These are phyloP conservation scores for Gyrodon lividus DNA, from an alignment of 768 basidiomycete genomes.

Conservation along the genomic window DNA sequence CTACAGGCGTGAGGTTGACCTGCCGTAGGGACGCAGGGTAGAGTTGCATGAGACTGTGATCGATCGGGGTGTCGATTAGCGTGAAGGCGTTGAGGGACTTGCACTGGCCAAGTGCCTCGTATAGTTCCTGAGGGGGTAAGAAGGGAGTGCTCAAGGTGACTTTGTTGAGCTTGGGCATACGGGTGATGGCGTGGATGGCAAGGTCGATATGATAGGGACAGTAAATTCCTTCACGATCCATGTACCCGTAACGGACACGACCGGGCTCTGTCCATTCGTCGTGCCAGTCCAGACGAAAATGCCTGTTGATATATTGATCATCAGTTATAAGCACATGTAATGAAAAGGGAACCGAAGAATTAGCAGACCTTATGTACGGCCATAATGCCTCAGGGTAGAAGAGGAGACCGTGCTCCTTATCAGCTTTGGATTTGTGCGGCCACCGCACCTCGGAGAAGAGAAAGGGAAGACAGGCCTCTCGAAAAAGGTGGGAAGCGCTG, in stretches of 20 bases:
- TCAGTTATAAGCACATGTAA: not conserved
- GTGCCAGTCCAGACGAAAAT: slow-evolving; percentile 34
- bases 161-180: slow-evolving; percentile 31
- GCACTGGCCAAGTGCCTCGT: slow-evolving; percentile 29
- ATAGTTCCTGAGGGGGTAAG: slow-evolving; percentile 30
- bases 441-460: slow-evolving; percentile 34
- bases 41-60: slow-evolving; percentile 34
- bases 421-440: slow-evolving; percentile 30
- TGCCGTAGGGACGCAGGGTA: slow-evolving; percentile 25
- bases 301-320: slow-evolving; percentile 15
- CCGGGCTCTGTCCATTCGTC: slow-evolving; percentile 38
- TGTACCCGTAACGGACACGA: slow-evolving; percentile 31
- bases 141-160: slow-evolving; percentile 33
- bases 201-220: slow-evolving; percentile 28
- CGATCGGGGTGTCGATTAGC: slow-evolving; percentile 35
- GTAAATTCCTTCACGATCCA: slow-evolving; percentile 34
- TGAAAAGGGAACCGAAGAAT: not conserved
- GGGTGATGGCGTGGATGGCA: slow-evolving; percentile 22
- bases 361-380: slow-evolving; percentile 29
- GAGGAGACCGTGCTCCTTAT: slow-evolving; percentile 23
- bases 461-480: slow-evolving; percentile 30
- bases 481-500: slow-evolving; percentile 23
- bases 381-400: slow-evolving; percentile 32
- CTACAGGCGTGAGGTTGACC: slow-evolving; percentile 32
- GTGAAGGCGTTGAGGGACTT: slow-evolving; percentile 26